These are phyloP conservation scores for Telfairia occidentalis DNA, from an alignment of 331 rosid genomes.

Conservation along the genomic window DNA sequence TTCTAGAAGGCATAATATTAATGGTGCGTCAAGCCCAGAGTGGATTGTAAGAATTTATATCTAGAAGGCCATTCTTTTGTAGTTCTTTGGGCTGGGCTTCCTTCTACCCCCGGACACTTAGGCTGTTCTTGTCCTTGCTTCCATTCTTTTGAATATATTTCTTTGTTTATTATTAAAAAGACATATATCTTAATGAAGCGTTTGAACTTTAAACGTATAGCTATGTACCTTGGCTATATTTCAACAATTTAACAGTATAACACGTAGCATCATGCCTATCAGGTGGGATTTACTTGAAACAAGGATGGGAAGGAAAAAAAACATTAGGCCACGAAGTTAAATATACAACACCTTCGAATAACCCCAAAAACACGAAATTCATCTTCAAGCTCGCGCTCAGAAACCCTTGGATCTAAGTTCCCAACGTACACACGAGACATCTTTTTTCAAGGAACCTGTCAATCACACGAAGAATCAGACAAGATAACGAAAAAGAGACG, in stretches of 20 bases:
- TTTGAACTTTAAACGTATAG: neutral
- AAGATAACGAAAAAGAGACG: neutral
- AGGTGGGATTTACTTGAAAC: too few species aligned
- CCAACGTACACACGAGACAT: slow-evolving; percentile 96
- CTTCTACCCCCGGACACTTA: too few species aligned
- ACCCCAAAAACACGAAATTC: slow-evolving; percentile 86
- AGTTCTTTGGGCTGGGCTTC: too few species aligned
- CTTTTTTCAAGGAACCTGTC: slow-evolving; percentile 19
- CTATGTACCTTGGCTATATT: neutral
- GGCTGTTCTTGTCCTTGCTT: too few species aligned
- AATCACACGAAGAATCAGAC: neutral
- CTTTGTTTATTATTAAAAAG: too few species aligned
- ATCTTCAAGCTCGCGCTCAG: slow-evolving; percentile 86
- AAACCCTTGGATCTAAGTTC: slow-evolving; percentile 69
- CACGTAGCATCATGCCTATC: neutral
- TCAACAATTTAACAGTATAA: neutral
- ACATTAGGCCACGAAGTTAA: neutral
- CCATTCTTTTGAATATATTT: too few species aligned
- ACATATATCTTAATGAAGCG: too few species aligned
- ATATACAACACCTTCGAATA: slow-evolving; percentile 52
- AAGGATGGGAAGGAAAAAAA: too few species aligned
- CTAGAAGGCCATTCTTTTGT: too few species aligned
- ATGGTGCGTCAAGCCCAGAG: neutral
- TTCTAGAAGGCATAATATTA: neutral
- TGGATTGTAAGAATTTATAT: neutral